These are phyloP conservation scores for Lolium rigidum DNA, from an alignment of 176 grass and related monocot genomes.

Conservation along the genomic window DNA sequence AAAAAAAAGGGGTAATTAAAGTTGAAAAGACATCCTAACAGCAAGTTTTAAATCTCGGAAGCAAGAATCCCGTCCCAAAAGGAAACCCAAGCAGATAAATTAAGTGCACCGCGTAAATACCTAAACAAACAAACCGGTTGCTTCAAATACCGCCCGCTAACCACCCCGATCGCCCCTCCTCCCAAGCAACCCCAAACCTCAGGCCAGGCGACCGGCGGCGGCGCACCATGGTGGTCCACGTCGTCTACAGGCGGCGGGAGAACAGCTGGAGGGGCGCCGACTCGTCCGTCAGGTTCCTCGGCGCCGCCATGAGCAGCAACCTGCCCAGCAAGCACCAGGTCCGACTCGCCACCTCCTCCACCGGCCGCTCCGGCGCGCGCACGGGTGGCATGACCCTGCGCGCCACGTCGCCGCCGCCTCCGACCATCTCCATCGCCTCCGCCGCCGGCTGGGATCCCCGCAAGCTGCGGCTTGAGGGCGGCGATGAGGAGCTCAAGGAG, in stretches of 20 bases:
- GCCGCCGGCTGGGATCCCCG: conserved; percentile 34
- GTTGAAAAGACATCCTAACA: conserved; percentile 18
- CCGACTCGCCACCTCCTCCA: conserved; percentile 32
- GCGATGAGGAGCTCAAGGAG: conserved; percentile 52
- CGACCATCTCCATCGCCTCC: conserved; percentile 22
- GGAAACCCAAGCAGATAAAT: background rate
- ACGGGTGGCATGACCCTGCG: background rate
- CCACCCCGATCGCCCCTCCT: background rate
- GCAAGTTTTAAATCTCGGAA: background rate
- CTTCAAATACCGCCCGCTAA: conserved; percentile 14
- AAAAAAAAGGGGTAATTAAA: background rate
- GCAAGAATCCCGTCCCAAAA: background rate
- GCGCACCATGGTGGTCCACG: conserved; percentile 46
- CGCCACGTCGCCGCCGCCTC: conserved; percentile 42
- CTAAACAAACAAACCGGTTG: conserved; percentile 5
- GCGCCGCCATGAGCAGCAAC: conserved; percentile 48
- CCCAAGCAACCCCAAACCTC: background rate
- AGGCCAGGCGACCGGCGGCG: background rate
- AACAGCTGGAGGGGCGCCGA: conserved; percentile 10
- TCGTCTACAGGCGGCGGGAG: conserved; percentile 32
- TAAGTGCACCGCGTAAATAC: background rate
- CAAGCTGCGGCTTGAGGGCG: conserved; percentile 19
- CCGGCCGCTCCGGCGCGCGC: background rate
- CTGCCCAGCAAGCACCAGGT: conserved; percentile 42
- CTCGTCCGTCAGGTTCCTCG: background rate